These are phyloP conservation scores for Ophiosphaerella korrae DNA, from an alignment of 2,329 filamentous ascomycete genomes.

Conservation along the genomic window DNA sequence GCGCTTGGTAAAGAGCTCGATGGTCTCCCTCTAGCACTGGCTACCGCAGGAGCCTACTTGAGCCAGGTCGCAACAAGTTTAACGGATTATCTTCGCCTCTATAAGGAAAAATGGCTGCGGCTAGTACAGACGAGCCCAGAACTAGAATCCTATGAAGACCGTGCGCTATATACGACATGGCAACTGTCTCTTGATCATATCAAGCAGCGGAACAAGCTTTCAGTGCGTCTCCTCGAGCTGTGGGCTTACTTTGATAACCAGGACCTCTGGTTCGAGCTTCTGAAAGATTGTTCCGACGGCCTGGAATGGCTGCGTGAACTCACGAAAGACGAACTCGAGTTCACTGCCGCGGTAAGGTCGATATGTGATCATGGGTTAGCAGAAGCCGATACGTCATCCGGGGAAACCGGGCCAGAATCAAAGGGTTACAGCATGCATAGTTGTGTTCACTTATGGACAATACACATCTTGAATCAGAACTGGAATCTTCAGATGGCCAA, in stretches of 20 bases:
- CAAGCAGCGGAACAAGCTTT: constrained; percentile 4
- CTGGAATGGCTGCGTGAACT: constrained; percentile 24
- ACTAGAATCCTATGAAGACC: constrained; percentile 19
- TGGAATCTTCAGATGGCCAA: constrained; percentile 16
- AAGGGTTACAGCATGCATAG: constrained; percentile 42
- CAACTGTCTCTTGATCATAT: constrained; percentile 8
- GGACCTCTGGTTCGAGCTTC: constrained; percentile 54
- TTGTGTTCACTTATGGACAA: constrained; percentile 44
- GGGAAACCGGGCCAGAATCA: constrained; percentile 7
- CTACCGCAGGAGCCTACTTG: background rate
- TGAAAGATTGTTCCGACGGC: constrained; percentile 33
- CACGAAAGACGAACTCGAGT: constrained; percentile 18
- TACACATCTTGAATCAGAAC: constrained; percentile 29
- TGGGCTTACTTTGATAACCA: constrained; percentile 35
- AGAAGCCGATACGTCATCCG: constrained; percentile 21
- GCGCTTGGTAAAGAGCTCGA: constrained; percentile 7
- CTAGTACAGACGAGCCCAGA: constrained; percentile 22
- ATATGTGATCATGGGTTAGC: constrained; percentile 39
- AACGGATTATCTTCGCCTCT: constrained; percentile 34
- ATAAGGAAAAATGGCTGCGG: constrained; percentile 38
- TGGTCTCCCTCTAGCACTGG: constrained; percentile 9
- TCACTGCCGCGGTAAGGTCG: constrained; percentile 32
- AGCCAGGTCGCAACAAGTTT: constrained; percentile 16
- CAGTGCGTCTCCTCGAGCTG: constrained; percentile 8
- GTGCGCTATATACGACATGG: constrained; percentile 22